Conservation (phyloP, 805 yeast species). For the Yamadazyma tumulicola region DNA sequence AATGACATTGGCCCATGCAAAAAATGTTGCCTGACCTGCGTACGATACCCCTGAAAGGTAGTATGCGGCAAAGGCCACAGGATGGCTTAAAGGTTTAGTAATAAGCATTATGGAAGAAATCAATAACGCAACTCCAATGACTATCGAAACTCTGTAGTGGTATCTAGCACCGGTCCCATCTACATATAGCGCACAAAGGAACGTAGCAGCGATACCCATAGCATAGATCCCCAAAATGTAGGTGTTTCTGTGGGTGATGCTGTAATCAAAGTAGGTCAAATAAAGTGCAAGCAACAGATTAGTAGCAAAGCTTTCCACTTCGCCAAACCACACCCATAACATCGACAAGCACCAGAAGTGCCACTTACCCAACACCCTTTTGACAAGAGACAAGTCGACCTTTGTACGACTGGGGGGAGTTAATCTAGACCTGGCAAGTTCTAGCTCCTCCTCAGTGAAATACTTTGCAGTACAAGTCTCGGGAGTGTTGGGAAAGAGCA, state of each 20-base stretch:
- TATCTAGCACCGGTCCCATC: slow-evolving; percentile 30
- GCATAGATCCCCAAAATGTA: slow-evolving; percentile 38
- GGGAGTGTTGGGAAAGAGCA: slow-evolving; percentile 59
- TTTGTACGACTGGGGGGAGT: slow-evolving; percentile 22
- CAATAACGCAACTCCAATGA: slow-evolving; percentile 41
- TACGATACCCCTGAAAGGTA: slow-evolving; percentile 52
- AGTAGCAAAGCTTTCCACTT: slow-evolving; percentile 32
- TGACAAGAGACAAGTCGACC: slow-evolving; percentile 33
- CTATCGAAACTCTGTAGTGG: slow-evolving; percentile 51
- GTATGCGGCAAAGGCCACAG: slow-evolving; percentile 49
- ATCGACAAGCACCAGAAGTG: slow-evolving; percentile 35
- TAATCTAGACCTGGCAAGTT: slow-evolving; percentile 34
- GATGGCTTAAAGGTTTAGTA: slow-evolving; percentile 34
- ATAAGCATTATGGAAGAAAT: slow-evolving; percentile 47
- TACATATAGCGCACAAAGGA: slow-evolving; percentile 25
- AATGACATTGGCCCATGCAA: slow-evolving; percentile 62
- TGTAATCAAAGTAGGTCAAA: slow-evolving; percentile 25
- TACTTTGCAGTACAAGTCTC: slow-evolving; percentile 32
- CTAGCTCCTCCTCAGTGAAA: slow-evolving; percentile 23
- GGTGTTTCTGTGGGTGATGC: slow-evolving; percentile 29
- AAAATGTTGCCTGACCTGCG: slow-evolving; percentile 59
- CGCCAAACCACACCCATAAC: slow-evolving; percentile 36
- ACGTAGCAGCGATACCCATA: slow-evolving; percentile 29
- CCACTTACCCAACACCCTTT: slow-evolving; percentile 39
- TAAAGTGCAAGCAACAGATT: slow-evolving; percentile 33